Evolutionary conservation across 2,329 filamentous ascomycete species (phyloP).

Genomic region (Verticillium klebahnii): DNA sequence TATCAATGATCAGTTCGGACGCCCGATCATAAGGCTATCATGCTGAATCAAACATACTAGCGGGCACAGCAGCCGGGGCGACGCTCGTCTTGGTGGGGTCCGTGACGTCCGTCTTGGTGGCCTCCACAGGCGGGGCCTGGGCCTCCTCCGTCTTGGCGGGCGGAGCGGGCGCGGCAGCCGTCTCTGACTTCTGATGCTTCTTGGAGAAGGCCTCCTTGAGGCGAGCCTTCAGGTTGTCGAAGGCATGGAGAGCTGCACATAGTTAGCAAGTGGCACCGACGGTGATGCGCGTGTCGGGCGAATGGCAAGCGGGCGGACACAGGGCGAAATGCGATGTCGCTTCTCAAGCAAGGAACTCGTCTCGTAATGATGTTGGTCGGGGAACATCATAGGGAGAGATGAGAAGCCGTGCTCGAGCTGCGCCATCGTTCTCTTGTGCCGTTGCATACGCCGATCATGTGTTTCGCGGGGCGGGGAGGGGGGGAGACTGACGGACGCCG

Average conservation of each 20-base stretch:
- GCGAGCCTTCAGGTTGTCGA: constrained; percentile 53
- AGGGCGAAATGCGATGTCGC: background rate
- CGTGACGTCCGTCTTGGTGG: constrained; percentile 21
- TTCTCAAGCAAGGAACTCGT: background rate
- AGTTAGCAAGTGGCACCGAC: background rate
- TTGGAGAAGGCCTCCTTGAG: constrained; percentile 45
- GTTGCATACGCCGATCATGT: background rate
- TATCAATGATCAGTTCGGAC: background rate
- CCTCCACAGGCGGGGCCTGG: constrained; percentile 20
- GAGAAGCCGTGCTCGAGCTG: background rate
- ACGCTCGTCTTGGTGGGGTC: constrained; percentile 9
- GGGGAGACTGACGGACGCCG: constrained; percentile 43
- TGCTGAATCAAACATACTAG: constrained; percentile 4
- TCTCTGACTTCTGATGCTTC: constrained; percentile 37
- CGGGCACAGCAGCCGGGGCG: constrained; percentile 6
- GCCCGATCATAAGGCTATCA: background rate
- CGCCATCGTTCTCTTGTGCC: background rate
- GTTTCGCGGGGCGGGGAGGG: background rate
- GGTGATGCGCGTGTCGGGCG: no score
- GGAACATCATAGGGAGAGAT: background rate
- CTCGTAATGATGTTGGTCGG: background rate
- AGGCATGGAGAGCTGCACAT: constrained; percentile 38
- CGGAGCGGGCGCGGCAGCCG: constrained; percentile 15
- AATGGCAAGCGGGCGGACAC: background rate
- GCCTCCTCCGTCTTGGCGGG: constrained; percentile 29